phyloP scores from a whole-genome alignment of 345 rosid genomes.

The Eucalyptus guilfoylei region DNA sequence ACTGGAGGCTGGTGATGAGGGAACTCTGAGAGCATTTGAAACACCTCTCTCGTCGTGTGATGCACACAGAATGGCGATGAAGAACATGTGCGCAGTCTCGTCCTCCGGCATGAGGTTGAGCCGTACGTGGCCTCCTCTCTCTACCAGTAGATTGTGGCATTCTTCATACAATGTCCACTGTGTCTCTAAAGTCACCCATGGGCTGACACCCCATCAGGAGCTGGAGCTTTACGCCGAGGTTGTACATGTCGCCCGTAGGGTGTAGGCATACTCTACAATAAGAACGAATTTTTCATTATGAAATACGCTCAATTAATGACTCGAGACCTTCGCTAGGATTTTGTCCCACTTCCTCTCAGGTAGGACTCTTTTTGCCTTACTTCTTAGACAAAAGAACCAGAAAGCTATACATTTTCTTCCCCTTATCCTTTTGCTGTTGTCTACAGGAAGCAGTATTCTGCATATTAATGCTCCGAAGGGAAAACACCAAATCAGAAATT shows the following conservation, averaged over 20 bases:
- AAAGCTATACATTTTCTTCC: not conserved
- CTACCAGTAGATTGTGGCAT: slow-evolving; percentile 9
- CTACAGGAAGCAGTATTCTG: not conserved
- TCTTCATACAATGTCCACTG: slow-evolving; percentile 36
- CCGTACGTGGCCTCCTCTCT: slow-evolving; percentile 20
- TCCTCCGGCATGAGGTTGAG: not conserved
- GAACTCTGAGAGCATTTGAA: slow-evolving; percentile 49
- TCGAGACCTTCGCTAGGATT: too few species aligned
- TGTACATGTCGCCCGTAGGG: slow-evolving; percentile 49
- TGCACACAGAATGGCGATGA: slow-evolving; percentile 48
- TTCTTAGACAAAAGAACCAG: not conserved
- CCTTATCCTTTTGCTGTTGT: not conserved
- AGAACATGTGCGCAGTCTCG: slow-evolving; percentile 42
- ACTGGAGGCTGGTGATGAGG: slow-evolving; percentile 4
- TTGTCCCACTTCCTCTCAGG: not conserved
- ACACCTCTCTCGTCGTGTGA: slow-evolving; percentile 49
- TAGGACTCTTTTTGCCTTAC: not conserved
- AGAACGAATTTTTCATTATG: not conserved
- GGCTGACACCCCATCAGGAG: slow-evolving; percentile 43
- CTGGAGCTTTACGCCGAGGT: slow-evolving; percentile 48
- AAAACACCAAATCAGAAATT: not conserved
- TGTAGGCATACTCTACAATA: slow-evolving; percentile 49
- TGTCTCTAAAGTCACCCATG: slow-evolving; percentile 49
- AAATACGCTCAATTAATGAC: too few species aligned
- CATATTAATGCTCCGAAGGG: not conserved